Base-by-base conservation (phyloP, 2,329 filamentous ascomycete genomes). In the Aspergillus brunneoviolaceus region DNA sequence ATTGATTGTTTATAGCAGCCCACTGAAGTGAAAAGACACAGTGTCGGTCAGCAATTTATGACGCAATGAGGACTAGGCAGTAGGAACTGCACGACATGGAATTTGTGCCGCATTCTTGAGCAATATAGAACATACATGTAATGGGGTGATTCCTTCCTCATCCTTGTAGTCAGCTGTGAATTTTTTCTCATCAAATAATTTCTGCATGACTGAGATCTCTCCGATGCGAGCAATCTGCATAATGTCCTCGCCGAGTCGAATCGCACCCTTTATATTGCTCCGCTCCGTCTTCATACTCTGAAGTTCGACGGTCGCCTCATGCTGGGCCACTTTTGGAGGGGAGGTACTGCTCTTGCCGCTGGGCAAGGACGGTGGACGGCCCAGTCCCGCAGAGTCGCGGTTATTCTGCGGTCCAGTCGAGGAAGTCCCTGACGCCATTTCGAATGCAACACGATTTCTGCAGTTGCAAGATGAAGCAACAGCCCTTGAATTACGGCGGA, bases 1-100 rank as follows among this genome's bases (percentile, higher is more conserved):
- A 96, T 75, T 97, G 95, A 73, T 98, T 98, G 80, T 99, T 99
- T 76, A 99, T 98, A 42, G 96, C 92, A 51, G 95, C 95, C 95
- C 95, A 99, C 92, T 99, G 74, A 56, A 67, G 60, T 54, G 27
- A 60, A 52, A 59, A 52, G 42, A 68, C 63, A 59, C 10, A 33
- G 54, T 16, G 62, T 66, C 55, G 65, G 62, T 60, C 19, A 31
- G 16, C 9, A 27, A 14, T 35, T 25, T 11, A 31, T 33, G 21
- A 19, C 33, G 14, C 14, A 45, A 45, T 7, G 16, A 19, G 39
- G 39, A 29, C 9, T 16, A 35, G 14, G 33, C 12, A 16, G 14
- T 35, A 16, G 33, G 33, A 16, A 35, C 11, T 12, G 33, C 33
- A 5, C 14, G 14, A 16, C 19, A 4, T 25, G n/a, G 48, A 10